phyloP scores from a whole-genome alignment of 306 rosid species.

The Lagenaria siceraria region DNA sequence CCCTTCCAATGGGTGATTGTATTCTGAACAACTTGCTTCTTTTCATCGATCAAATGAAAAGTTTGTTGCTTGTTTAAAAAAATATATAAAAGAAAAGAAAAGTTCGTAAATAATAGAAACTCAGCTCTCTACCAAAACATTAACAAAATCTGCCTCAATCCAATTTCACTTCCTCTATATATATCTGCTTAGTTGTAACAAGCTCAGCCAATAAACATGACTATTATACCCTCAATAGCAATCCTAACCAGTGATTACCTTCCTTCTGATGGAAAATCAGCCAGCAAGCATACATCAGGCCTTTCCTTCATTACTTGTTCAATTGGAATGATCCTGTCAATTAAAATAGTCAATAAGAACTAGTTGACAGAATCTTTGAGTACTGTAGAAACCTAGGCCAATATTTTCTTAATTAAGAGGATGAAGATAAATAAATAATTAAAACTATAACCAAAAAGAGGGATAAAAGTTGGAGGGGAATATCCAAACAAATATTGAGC shows the following conservation, averaged over 20 bases:
- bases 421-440: neutral
- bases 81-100: neutral
- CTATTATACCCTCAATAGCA: neutral
- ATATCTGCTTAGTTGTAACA: neutral
- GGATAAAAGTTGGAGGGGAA: neutral
- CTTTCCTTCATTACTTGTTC: slow-evolving; percentile 71
- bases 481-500: neutral
- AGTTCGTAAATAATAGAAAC: neutral
- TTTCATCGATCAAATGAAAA: neutral
- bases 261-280: slow-evolving; percentile 90
- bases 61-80: neutral
- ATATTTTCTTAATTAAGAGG: neutral
- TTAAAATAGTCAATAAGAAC: slow-evolving; percentile 14
- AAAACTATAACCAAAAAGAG: neutral
- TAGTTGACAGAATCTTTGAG: neutral
- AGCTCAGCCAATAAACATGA: neutral
- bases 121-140: neutral
- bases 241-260: slow-evolving; percentile 30
- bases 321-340: slow-evolving; percentile 53
- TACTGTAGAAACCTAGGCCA: neutral
- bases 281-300: slow-evolving; percentile 62
- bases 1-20: neutral
- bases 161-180: neutral
- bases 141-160: neutral
- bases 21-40: neutral